Evolutionary conservation across 768 basidiomycete species (phyloP), one percentile per base, ranked within the genome.

Genomic region (Mycena epipterygia): DNA sequence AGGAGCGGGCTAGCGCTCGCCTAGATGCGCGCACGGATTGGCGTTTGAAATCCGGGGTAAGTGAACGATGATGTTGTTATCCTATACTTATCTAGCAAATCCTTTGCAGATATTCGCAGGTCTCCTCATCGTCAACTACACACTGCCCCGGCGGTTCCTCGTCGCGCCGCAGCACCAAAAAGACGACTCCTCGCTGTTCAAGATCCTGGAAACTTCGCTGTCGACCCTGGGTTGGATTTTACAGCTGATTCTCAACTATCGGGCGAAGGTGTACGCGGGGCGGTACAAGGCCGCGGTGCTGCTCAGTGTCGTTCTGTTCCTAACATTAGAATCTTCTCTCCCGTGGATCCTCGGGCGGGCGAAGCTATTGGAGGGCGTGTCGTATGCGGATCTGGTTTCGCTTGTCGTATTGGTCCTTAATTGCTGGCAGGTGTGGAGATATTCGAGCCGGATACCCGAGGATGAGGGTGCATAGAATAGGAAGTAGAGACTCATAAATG

Each of bases 341-440:
- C 5, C 51, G 39, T 53, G 37, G 51, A 1, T 64, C 12, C 39
- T 64, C 5, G 63, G 63, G 21, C 51, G 29, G 16, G 32, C 63
- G 13, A 52, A 64, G 39, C 4, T 64, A 8, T 42, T 64, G 51
- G 4, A 25, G 27, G 51, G 63, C 14, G 25, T 55, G 19, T 32
- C 29, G 27, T 64, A 64, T 21, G 17, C 25, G 27, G 29, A 53
- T 1, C 21, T 41, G 8, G 32, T 53, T 4, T 30, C 39, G 52
- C 19, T 11, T 37, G 52, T n/a, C 17, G 11, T 53, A 6, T 9
- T 55, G 51, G 51, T 16, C 27, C 29, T 32, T 19, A 12, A 2
- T 30, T 64, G 63, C 33, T 64, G 63, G 63, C 63, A 64, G 63
- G 52, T 52, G 19, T 64, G 63, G 63, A 25, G 37, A 12, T 64